These are phyloP conservation scores for Cryptomeria japonica DNA, from an alignment of 75 land plant species.

Conservation along the genomic window DNA sequence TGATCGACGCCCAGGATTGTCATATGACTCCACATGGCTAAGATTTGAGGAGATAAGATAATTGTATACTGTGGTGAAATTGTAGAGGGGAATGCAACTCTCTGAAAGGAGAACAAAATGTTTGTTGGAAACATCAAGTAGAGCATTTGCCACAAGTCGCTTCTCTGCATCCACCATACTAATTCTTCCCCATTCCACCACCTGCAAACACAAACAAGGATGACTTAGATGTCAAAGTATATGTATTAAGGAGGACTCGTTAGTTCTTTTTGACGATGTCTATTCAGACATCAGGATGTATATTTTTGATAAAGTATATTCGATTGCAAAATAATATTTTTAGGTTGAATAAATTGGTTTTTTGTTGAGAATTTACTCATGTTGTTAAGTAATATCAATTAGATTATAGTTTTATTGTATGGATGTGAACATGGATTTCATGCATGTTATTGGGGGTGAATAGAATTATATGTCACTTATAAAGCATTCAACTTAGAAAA, in stretches of 20 bases:
- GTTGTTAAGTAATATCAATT: too few species aligned
- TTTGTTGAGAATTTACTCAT: too few species aligned
- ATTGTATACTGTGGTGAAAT: conserved; percentile 49
- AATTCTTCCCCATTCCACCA: conserved; percentile 47
- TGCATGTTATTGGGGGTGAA: too few species aligned
- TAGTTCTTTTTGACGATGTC: too few species aligned
- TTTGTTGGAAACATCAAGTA: conserved; percentile 50
- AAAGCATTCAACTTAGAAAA: too few species aligned
- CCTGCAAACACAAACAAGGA: conserved; percentile 19
- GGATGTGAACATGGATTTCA: too few species aligned
- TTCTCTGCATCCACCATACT: conserved; percentile 51
- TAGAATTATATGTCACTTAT: too few species aligned
- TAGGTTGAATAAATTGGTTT: too few species aligned
- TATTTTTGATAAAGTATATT: too few species aligned
- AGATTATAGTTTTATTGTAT: too few species aligned
- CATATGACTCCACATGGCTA: conserved; percentile 54
- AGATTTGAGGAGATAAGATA: conserved; percentile 35
- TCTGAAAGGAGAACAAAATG: conserved; percentile 65
- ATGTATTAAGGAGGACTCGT: neutral
- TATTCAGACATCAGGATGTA: too few species aligned
- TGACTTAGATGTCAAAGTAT: neutral
- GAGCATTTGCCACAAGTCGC: conserved; percentile 64
- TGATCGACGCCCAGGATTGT: conserved; percentile 40
- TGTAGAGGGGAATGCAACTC: conserved; percentile 59
- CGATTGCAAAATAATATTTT: too few species aligned